These are phyloP conservation scores for Yarrowia sp. DNA, from an alignment of 805 yeast genomes.

Conservation along the genomic window DNA sequence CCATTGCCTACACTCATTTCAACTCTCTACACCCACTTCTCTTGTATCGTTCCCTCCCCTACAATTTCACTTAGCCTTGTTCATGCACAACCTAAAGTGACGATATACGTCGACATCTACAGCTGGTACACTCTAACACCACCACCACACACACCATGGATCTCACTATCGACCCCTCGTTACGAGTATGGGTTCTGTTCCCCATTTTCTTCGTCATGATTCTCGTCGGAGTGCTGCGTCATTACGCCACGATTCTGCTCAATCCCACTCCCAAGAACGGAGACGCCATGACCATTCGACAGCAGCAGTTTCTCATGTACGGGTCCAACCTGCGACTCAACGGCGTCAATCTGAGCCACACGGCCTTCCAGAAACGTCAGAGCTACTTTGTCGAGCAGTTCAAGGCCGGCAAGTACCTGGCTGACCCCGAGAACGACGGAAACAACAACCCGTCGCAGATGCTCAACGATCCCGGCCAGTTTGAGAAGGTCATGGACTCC, in stretches of 20 bases:
- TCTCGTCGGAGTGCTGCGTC: slow-evolving; percentile 78
- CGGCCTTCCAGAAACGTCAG: slow-evolving; percentile 63
- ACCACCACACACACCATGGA: slow-evolving; percentile 33
- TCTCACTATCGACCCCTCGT: slow-evolving; percentile 68
- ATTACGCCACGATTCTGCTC: slow-evolving; percentile 67
- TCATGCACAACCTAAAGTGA: slow-evolving; percentile 1
- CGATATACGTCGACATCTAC: background rate
- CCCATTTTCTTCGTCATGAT: slow-evolving; percentile 94
- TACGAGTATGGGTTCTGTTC: slow-evolving; percentile 86
- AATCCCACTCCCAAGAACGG: slow-evolving; percentile 64
- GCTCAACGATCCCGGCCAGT: slow-evolving; percentile 70
- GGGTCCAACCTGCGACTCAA: slow-evolving; percentile 66
- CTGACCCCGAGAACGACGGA: slow-evolving; percentile 55
- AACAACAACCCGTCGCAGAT: slow-evolving; percentile 56
- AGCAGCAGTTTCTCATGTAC: slow-evolving; percentile 68
- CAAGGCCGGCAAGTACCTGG: slow-evolving; percentile 62
- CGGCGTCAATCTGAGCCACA: slow-evolving; percentile 58
- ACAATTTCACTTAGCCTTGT: too few relatives aligned
- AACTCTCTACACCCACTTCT: too few relatives aligned
- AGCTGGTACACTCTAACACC: background rate
- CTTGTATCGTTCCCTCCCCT: too few relatives aligned
- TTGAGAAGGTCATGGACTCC: slow-evolving; percentile 77
- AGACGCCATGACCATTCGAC: slow-evolving; percentile 60
- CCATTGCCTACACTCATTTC: too few relatives aligned
- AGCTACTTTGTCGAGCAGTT: slow-evolving; percentile 57